Conservation (phyloP, 164 flowering plant species). For the Berberis vulgaris region DNA sequence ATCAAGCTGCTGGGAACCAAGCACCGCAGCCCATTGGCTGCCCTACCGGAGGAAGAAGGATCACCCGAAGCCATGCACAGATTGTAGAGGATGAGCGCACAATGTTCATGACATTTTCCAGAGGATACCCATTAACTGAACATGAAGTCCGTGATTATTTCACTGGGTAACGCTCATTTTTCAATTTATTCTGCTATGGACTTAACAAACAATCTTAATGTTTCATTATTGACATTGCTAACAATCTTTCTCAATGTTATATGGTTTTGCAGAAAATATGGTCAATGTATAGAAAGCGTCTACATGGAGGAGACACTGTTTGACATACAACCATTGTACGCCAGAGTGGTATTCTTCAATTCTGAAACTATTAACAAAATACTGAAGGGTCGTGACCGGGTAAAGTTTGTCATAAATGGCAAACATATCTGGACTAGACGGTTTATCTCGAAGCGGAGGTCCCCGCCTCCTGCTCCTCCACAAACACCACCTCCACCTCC, state of each 20-base stretch:
- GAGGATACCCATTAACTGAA: constrained; percentile 43
- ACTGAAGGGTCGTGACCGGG: not conserved
- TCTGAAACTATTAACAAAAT: not conserved
- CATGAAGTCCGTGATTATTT: constrained; percentile 32
- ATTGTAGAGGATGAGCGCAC: constrained; percentile 29
- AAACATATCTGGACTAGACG: not conserved
- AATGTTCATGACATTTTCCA: constrained; percentile 51
- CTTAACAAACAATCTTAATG: not conserved
- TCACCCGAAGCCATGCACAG: too few species aligned
- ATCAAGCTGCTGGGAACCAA: too few species aligned
- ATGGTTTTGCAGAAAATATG: not conserved
- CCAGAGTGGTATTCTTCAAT: not conserved
- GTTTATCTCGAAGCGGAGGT: not conserved
- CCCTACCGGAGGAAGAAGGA: too few species aligned
- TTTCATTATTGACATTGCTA: not conserved
- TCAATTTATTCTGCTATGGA: not conserved
- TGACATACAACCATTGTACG: not conserved
- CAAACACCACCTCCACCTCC: too few species aligned
- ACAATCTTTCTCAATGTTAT: not conserved
- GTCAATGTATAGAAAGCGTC: not conserved
- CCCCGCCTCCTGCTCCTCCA: too few species aligned
- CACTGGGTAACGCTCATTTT: constrained; percentile 15
- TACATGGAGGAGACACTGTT: not conserved
- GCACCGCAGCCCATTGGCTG: too few species aligned
- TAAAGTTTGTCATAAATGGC: not conserved